Base-by-base conservation (phyloP, 2,329 filamentous ascomycete genomes). In the Scedosporium apiospermum region DNA sequence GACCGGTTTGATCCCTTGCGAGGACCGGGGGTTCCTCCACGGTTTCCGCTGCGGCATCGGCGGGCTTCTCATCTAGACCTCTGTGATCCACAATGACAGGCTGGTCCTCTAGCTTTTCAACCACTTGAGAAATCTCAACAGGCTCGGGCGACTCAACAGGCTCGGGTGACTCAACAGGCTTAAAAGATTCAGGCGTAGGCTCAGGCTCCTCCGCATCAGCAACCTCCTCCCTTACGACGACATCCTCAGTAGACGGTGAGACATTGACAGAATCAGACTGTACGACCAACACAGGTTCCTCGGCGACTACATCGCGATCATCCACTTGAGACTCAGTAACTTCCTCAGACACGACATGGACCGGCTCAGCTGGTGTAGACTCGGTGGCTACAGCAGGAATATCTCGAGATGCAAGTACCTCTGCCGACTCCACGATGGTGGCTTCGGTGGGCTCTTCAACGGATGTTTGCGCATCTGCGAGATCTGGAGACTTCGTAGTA, bases 151-250 rank as follows among this genome's bases (percentile, higher is more conserved):
- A 30, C 23, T 7, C 38, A 26, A 30, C n/a, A 9, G 57, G 6
- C 30, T 27, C 53, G 12, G 53, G 34, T 3, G 10, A 38, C 10
- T 38, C 34, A 12, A 38, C 34, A 38, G 34, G 34, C 34, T 38
- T 14, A 38, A 10, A 38, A 38, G 34, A 9, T 57, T 57, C 53
- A 30, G 53, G 6, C 23, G 34, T 23, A 57, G 55, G 55, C 26
- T 57, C 23, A 26, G 61, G 9, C 6, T 62, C 18, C 51, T 26
- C 12, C 51, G 23, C 34, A 38, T 14, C 51, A 61, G 60, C 27
- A 64, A 61, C 44, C 34, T 61, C 58, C 30, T 63, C 57, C 38
- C n/a, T 21, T 49, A 62, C 51, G 34, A 61, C 64, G 61, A 61
- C 63, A 53, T 44, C 58, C 42, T 64, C 62, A 23, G 53, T 18